A percentile compares a stretch with the other conserved stretches of the same genome.
Conservation (phyloP, 108 stramenopile species). For the Pseudonitzschia delicatissima region DNA sequence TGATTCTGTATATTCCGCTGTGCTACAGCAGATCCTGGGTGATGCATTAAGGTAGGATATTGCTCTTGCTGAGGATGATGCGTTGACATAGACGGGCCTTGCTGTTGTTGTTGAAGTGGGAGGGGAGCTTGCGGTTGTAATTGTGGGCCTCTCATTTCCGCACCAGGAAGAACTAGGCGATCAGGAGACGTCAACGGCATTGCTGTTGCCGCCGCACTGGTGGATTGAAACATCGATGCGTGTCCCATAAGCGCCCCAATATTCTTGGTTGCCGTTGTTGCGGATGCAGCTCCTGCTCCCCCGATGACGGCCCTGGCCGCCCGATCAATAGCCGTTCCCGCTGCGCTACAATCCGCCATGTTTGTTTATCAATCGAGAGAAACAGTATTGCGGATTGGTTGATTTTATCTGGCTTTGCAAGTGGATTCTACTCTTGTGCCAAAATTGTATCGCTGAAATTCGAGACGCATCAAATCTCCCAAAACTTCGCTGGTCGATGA, state of each 20-base stretch:
- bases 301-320: constrained; percentile 40
- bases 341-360: constrained; percentile 84
- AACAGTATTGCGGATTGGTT: no score
- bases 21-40: not conserved
- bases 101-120: constrained; percentile 11
- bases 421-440: no score
- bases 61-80: no score
- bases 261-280: constrained; percentile 28
- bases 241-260: constrained; percentile 59
- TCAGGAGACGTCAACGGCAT: constrained; percentile 56
- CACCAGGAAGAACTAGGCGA: constrained; percentile 24
- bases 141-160: not conserved
- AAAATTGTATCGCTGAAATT: no score
- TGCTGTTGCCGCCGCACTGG: constrained; percentile 4
- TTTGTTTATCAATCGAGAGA: no score
- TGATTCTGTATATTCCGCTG: not conserved
- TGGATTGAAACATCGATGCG: constrained; percentile 22
- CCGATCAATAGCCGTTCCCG: constrained; percentile 74
- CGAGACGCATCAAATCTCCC: no score
- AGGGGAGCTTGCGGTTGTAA: not conserved
- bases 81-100: no score
- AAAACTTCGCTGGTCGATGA: no score
- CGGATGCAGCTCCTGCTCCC: constrained; percentile 1
- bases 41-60: not conserved
- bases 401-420: no score